Evolutionary conservation across 148 eudicot genomes (phyloP).

Genomic region (Chenopodium formosanum): DNA sequence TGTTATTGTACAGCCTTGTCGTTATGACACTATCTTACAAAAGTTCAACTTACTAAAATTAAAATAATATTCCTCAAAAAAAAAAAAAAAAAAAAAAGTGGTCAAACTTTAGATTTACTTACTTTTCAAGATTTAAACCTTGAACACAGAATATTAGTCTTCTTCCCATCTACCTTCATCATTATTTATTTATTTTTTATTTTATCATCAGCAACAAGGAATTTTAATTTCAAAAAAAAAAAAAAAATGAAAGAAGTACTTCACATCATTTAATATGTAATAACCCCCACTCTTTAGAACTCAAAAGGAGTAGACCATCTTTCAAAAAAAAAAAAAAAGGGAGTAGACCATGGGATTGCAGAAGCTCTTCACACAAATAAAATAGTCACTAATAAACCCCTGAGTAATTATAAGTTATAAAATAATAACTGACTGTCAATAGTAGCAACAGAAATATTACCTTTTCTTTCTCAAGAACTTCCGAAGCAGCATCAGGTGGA

Average conservation of each 20-base stretch:
- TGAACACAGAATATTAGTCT: too few species aligned
- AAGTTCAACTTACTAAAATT: neutral
- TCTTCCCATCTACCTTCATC: too few species aligned
- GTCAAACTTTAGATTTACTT: too few species aligned
- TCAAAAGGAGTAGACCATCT: neutral
- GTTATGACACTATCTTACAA: neutral
- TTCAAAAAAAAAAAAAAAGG: neutral
- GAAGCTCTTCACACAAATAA: constrained; percentile 5
- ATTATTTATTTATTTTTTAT: too few species aligned
- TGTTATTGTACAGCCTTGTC: neutral
- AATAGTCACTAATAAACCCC: neutral
- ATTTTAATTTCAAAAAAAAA: neutral
- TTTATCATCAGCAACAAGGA: neutral
- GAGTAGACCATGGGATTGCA: neutral
- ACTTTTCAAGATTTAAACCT: too few species aligned
- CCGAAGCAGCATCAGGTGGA: constrained; percentile 84
- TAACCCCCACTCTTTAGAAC: neutral
- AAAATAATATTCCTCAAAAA: too few species aligned
- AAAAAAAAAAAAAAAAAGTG: too few species aligned
- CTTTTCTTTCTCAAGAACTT: constrained; percentile 87
- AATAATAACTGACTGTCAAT: neutral
- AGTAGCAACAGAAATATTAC: constrained; percentile 27
- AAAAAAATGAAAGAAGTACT: neutral
- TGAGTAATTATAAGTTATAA: neutral
- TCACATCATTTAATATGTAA: neutral